Evolutionary conservation across 257 asterid genomes (phyloP).

Genomic region (Perilla frutescens): DNA sequence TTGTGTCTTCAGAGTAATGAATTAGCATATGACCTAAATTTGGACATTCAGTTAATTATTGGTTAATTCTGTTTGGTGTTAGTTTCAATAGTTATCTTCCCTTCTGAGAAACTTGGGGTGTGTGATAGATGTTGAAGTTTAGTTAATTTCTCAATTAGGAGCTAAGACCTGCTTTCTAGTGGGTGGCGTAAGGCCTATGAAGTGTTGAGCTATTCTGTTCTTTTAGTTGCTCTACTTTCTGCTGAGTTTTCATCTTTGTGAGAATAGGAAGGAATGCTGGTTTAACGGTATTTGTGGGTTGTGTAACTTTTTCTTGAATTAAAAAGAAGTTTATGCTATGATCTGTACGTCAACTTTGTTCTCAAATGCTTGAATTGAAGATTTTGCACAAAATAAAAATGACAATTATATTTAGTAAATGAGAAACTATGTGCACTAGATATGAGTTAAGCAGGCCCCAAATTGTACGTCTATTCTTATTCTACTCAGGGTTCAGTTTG

Average conservation of each 20-base stretch:
- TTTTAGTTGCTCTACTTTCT: neutral
- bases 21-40: conserved; percentile 23
- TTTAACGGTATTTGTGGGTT: neutral
- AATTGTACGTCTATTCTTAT: neutral
- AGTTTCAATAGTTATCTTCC: conserved; percentile 5
- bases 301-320: neutral
- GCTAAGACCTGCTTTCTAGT: neutral
- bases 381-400: neutral
- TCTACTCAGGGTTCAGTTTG: neutral
- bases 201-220: neutral
- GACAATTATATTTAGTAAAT: neutral
- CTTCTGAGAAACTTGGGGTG: conserved; percentile 8
- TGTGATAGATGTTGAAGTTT: conserved; percentile 7
- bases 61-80: conserved; percentile 25
- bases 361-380: conserved; percentile 17
- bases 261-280: neutral
- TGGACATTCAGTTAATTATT: conserved; percentile 20
- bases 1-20: neutral
- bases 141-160: conserved; percentile 13
- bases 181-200: neutral
- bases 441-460: conserved; percentile 20
- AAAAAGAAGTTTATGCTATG: neutral
- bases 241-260: neutral
- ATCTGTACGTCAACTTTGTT: conserved; percentile 3
- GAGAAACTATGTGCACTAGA: neutral